Conservation (phyloP, 306 rosid species). For the Dalbergia cochinchinensis region DNA sequence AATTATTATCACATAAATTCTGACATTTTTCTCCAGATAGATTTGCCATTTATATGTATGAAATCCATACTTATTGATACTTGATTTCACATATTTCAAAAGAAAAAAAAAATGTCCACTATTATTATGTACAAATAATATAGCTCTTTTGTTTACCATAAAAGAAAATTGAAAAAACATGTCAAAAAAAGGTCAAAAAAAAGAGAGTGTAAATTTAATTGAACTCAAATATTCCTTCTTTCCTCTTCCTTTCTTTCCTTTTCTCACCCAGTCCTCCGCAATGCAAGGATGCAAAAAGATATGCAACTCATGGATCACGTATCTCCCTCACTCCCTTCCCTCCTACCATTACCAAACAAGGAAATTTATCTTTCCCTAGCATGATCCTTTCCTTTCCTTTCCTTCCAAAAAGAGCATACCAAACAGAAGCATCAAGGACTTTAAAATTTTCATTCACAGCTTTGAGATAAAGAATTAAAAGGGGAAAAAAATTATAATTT, state of each 20-base stretch:
- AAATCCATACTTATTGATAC: too few species aligned
- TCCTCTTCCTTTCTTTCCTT: not conserved
- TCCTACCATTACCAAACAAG: not conserved
- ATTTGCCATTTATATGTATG: too few species aligned
- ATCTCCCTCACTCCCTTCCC: not conserved
- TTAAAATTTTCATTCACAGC: slow-evolving; percentile 30
- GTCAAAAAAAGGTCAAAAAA: not conserved
- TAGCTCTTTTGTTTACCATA: not conserved
- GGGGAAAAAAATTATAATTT: not conserved
- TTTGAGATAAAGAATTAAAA: slow-evolving; percentile 1
- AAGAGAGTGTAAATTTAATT: not conserved
- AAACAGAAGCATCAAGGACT: slow-evolving; percentile 24
- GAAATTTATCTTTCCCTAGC: not conserved
- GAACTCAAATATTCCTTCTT: not conserved
- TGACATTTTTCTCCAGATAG: too few species aligned
- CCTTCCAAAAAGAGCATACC: too few species aligned
- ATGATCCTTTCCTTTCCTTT: not conserved
- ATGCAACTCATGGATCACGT: not conserved
- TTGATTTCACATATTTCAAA: too few species aligned
- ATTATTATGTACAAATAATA: too few species aligned
- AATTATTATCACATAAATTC: too few species aligned
- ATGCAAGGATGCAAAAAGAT: not conserved
- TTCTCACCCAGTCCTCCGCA: too few species aligned
- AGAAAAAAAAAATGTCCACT: too few species aligned
- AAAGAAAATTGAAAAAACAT: too few species aligned